Evolutionary conservation across 345 rosid genomes (phyloP).

Genomic region (Eucalyptus microcorys): DNA sequence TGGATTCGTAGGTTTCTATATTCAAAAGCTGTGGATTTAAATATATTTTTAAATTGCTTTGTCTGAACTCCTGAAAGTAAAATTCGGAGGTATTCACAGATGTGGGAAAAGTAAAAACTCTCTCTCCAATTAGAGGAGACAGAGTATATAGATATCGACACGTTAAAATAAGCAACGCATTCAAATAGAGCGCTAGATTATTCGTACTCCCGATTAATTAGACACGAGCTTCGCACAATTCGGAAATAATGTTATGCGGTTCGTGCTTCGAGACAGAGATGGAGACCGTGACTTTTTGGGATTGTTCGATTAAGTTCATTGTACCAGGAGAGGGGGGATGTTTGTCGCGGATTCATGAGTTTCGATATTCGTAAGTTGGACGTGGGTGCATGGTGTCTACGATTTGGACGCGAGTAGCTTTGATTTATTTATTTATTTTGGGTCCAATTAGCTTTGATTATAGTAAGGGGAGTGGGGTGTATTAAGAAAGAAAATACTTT

Average conservation of each 20-base stretch:
- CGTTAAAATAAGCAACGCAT: no score
- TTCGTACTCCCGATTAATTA: no score
- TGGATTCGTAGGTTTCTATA: neutral
- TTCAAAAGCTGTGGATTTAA: neutral
- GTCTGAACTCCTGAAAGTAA: no score
- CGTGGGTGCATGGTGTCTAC: neutral
- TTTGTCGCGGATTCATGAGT: neutral
- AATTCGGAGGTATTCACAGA: accelerated
- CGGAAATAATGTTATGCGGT: neutral
- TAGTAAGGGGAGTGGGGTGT: neutral
- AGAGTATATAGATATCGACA: accelerated
- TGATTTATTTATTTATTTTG: neutral
- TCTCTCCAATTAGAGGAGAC: accelerated
- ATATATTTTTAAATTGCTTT: accelerated
- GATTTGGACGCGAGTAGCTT: neutral
- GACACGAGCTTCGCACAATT: no score
- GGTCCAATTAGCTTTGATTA: neutral
- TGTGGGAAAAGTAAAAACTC: accelerated
- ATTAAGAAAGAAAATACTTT: neutral
- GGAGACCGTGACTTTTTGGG: neutral
- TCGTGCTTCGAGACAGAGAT: neutral
- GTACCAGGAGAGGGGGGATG: neutral
- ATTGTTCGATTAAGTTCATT: neutral
- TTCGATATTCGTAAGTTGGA: neutral
- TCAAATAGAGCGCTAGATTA: accelerated